A percentile compares a stretch with the other conserved stretches of the same genome.
Conservation (phyloP, 352 stramenopile genomes). For the Pythium graminicola region DNA sequence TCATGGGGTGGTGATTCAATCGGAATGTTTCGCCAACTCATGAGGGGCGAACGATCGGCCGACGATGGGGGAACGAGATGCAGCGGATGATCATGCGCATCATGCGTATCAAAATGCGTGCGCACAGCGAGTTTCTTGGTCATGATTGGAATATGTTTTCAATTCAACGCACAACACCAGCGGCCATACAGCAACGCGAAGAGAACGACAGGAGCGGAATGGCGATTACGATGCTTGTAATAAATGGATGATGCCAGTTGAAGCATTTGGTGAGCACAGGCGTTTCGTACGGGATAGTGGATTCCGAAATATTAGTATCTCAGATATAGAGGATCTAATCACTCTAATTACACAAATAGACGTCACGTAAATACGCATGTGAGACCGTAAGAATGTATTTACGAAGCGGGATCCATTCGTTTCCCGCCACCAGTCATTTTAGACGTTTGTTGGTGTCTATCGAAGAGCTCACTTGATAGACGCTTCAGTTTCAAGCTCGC, state of each 20-base stretch:
- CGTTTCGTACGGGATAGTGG: neutral
- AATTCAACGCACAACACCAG: neutral
- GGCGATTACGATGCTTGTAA: no score
- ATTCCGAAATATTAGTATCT: neutral
- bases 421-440: constrained; percentile 6
- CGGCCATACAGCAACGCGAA: neutral
- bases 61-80: constrained; percentile 71
- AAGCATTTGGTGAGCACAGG: no score
- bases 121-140: constrained; percentile 30
- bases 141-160: neutral
- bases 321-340: neutral
- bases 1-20: constrained; percentile 26
- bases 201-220: neutral
- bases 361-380: neutral
- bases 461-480: neutral
- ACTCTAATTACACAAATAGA: constrained; percentile 6
- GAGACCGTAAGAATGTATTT: constrained; percentile 5
- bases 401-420: neutral
- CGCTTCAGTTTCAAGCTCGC: constrained; percentile 21
- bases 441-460: no score
- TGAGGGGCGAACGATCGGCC: constrained; percentile 65
- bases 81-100: constrained; percentile 36
- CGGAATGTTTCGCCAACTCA: constrained; percentile 64
- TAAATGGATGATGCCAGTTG: no score
- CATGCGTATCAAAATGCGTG: constrained; percentile 56